Conservation (phyloP, 495 filamentous ascomycete species). For the Pyrenula massariospora region DNA sequence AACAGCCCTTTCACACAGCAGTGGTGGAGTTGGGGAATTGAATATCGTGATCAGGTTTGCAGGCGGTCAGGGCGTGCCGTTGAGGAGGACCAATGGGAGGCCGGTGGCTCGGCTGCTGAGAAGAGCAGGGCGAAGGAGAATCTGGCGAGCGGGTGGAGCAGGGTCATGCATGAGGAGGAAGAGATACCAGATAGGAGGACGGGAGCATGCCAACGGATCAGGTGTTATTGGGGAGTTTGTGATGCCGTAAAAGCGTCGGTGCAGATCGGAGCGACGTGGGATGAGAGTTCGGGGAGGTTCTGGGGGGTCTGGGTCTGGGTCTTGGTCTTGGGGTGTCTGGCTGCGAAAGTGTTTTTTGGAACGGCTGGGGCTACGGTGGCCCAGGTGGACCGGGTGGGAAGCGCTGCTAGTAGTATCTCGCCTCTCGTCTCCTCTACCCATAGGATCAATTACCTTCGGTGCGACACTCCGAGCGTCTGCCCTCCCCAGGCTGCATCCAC, state of each 20-base stretch:
- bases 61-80: neutral
- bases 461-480: too few species aligned
- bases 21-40: neutral
- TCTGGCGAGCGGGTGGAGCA: neutral
- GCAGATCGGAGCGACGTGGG: conserved; percentile 1
- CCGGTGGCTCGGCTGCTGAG: neutral
- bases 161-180: neutral
- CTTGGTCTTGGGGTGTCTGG: too few species aligned
- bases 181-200: too few species aligned
- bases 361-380: neutral
- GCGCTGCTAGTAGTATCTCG: too few species aligned
- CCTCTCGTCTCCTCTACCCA: too few species aligned
- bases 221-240: neutral
- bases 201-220: neutral
- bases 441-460: too few species aligned
- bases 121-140: neutral
- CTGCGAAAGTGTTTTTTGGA: neutral
- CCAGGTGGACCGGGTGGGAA: neutral
- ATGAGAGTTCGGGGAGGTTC: conserved; percentile 19
- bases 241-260: neutral
- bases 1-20: conserved; percentile 29
- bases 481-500: too few species aligned
- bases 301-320: too few species aligned
- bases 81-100: neutral
- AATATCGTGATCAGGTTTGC: neutral